These are phyloP conservation scores for Papiliotrema terrestris DNA, from an alignment of 1,284 basidiomycete species.

Conservation along the genomic window DNA sequence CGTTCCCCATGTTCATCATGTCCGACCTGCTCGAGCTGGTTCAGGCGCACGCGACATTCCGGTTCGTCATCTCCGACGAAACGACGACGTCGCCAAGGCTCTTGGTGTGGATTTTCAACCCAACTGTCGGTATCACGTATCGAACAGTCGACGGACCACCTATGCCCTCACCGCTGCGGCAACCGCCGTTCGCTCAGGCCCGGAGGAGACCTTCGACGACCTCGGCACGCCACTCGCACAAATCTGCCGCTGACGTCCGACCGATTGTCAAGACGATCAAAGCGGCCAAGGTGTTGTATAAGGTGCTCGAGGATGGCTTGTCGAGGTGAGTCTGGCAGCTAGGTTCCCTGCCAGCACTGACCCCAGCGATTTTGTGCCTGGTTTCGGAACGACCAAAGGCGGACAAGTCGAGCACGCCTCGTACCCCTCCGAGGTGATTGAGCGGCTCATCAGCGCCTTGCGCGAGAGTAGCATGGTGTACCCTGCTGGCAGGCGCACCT, in stretches of 20 bases:
- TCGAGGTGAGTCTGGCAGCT: background rate
- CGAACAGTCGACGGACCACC: background rate
- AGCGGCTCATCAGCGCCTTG: conserved; percentile 23
- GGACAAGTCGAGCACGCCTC: conserved; percentile 32
- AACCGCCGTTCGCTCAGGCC: background rate
- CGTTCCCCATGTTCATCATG: conserved; percentile 75
- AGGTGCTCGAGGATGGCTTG: conserved; percentile 12
- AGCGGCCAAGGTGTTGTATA: conserved; percentile 40
- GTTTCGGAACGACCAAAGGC: conserved; percentile 13
- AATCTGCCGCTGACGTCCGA: background rate
- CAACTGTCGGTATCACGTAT: conserved; percentile 72
- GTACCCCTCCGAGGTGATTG: conserved; percentile 33
- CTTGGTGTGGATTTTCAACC: conserved; percentile 85
- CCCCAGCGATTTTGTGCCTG: conserved; percentile 10
- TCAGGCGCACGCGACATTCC: conserved; percentile 81
- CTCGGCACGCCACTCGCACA: background rate
- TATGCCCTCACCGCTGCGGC: background rate
- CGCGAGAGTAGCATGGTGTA: conserved; percentile 29
- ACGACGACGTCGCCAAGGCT: background rate
- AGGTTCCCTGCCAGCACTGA: background rate
- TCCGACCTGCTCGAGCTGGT: conserved; percentile 83
- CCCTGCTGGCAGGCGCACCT: conserved; percentile 22
- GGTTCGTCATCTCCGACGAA: conserved; percentile 74
- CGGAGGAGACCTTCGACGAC: background rate
- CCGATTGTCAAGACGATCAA: background rate